phyloP scores from a whole-genome alignment of 192 early-diverging fungal species.

The Gigaspora rosea region DNA sequence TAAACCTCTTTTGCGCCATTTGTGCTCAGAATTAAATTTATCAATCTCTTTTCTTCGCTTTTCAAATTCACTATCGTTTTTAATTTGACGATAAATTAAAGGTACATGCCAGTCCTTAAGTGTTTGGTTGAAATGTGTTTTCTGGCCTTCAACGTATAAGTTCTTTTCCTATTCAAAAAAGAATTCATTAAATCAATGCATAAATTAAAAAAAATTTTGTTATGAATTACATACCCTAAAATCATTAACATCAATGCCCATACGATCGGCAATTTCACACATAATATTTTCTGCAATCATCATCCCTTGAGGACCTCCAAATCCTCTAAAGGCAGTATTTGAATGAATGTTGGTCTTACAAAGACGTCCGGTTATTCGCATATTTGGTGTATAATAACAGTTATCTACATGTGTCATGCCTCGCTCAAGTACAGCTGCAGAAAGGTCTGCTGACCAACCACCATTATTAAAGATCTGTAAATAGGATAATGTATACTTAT shows the following conservation, averaged over 20 bases:
- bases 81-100: constrained; percentile 68
- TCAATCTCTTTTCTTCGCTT: constrained; percentile 58
- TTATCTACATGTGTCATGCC: constrained; percentile 78
- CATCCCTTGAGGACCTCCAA: constrained; percentile 86
- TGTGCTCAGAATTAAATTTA: constrained; percentile 69
- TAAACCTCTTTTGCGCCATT: constrained; percentile 80
- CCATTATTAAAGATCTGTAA: constrained; percentile 60
- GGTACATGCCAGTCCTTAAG: constrained; percentile 75
- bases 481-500: background rate
- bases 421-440: constrained; percentile 70
- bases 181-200: background rate
- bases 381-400: constrained; percentile 75
- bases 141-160: constrained; percentile 68
- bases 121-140: constrained; percentile 70
- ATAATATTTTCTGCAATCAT: constrained; percentile 78
- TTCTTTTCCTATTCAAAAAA: constrained; percentile 50
- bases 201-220: background rate
- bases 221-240: constrained; percentile 43
- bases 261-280: constrained; percentile 72
- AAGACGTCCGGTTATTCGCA: constrained; percentile 64
- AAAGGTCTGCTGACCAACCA: constrained; percentile 69
- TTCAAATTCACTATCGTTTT: constrained; percentile 52
- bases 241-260: constrained; percentile 61
- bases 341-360: constrained; percentile 84
- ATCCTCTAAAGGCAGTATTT: constrained; percentile 87